Conservation (phyloP, 192 early-diverging fungal genomes). For the Coemansia umbellata region DNA sequence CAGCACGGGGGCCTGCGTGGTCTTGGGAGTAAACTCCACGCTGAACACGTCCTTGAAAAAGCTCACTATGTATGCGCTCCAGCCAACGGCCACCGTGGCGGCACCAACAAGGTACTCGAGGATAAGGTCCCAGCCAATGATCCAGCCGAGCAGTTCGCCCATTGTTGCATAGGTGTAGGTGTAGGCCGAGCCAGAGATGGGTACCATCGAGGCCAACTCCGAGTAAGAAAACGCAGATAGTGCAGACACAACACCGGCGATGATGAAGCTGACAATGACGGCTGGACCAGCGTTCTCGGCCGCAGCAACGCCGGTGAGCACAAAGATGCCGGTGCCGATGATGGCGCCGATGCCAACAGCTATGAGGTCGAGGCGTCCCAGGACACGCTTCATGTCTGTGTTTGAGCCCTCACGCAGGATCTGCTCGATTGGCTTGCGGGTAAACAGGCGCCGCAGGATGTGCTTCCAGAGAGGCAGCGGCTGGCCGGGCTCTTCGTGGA, state of each 20-base stretch:
- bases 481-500: not conserved
- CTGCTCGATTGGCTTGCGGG: constrained; percentile 41
- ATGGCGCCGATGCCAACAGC: constrained; percentile 70
- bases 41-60: constrained; percentile 65
- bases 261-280: constrained; percentile 74
- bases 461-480: constrained; percentile 21
- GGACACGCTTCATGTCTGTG: constrained; percentile 54
- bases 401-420: constrained; percentile 41
- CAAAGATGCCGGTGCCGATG: constrained; percentile 82
- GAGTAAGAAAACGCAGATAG: constrained; percentile 82
- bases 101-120: constrained; percentile 85
- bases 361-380: constrained; percentile 60
- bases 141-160: constrained; percentile 87
- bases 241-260: constrained; percentile 69
- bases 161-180: constrained; percentile 81
- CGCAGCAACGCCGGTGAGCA: constrained; percentile 71
- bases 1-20: constrained; percentile 65
- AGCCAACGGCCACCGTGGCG: constrained; percentile 77
- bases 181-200: constrained; percentile 83
- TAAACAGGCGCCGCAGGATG: constrained; percentile 8
- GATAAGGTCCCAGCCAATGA: constrained; percentile 87
- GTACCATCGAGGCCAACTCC: constrained; percentile 83
- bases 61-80: constrained; percentile 74
- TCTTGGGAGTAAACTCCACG: constrained; percentile 49
- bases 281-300: constrained; percentile 76